These are phyloP conservation scores for Gnomoniopsis sp. DNA, from an alignment of 2,329 filamentous ascomycete species.

Conservation along the genomic window DNA sequence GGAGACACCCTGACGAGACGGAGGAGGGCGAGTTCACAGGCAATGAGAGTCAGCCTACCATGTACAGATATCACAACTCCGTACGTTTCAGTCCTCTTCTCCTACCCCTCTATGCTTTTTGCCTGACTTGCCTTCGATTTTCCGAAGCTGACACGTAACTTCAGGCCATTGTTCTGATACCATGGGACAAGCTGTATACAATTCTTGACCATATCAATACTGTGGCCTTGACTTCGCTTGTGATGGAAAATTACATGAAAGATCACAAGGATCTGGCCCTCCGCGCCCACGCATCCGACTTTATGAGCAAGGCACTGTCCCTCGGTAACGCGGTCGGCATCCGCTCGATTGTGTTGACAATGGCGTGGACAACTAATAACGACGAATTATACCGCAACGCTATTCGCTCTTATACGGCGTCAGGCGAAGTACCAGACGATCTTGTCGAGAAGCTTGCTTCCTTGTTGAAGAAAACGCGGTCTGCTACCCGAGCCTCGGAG, in stretches of 20 bases:
- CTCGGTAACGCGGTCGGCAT: not conserved
- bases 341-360: not conserved
- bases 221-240: not conserved
- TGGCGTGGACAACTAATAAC: not conserved
- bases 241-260: not conserved
- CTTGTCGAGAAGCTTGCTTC: not conserved
- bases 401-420: not conserved
- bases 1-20: conserved; percentile 7
- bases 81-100: not conserved
- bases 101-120: not conserved
- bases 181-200: not conserved
- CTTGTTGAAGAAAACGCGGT: not conserved
- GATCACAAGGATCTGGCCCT: not conserved
- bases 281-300: not conserved
- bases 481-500: not conserved
- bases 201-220: not conserved
- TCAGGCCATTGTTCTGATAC: conserved; percentile 1
- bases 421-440: not conserved
- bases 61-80: conserved; percentile 7
- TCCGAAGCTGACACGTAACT: not conserved
- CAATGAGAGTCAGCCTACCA: conserved; percentile 9
- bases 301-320: not conserved
- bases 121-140: not conserved
- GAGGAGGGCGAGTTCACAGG: conserved; percentile 16
- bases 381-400: not conserved